These are phyloP conservation scores for Carex arenaria DNA, from an alignment of 202 grass and related monocot genomes.

Conservation along the genomic window DNA sequence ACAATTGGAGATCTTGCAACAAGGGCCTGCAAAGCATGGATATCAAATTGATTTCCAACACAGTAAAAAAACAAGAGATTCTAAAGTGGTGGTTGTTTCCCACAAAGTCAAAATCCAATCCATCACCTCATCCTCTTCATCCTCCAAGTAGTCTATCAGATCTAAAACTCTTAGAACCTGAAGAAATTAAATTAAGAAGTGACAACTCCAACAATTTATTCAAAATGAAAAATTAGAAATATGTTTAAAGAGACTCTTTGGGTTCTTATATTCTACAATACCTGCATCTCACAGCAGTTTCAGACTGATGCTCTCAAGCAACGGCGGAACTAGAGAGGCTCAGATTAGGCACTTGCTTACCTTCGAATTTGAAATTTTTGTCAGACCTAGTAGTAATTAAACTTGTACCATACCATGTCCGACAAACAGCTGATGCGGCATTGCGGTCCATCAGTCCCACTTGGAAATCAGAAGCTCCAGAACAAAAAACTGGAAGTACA, in stretches of 20 bases:
- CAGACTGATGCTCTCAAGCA: too few species aligned
- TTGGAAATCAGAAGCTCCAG: too few species aligned
- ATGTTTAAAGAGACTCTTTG: not conserved
- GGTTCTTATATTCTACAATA: not conserved
- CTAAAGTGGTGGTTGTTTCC: slow-evolving; percentile 15
- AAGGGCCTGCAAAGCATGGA: slow-evolving; percentile 28
- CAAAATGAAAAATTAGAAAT: not conserved
- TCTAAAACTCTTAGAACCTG: slow-evolving; percentile 29
- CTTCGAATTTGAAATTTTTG: too few species aligned
- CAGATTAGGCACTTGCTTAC: too few species aligned
- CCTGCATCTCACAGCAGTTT: slow-evolving; percentile 35
- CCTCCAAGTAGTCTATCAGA: slow-evolving; percentile 34
- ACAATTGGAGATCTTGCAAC: slow-evolving; percentile 32
- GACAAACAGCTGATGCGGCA: too few species aligned
- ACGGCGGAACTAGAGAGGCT: too few species aligned
- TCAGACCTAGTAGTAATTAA: too few species aligned
- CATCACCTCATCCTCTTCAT: too few species aligned
- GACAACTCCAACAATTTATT: not conserved
- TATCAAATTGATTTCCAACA: slow-evolving; percentile 17
- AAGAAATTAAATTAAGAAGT: not conserved
- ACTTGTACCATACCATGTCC: not conserved
- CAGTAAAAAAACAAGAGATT: slow-evolving; percentile 28
- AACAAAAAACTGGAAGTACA: too few species aligned
- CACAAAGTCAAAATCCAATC: too few species aligned
- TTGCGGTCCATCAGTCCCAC: too few species aligned